Evolutionary conservation across 768 basidiomycete genomes (phyloP).

Genomic region (Boletellus emodensis): DNA sequence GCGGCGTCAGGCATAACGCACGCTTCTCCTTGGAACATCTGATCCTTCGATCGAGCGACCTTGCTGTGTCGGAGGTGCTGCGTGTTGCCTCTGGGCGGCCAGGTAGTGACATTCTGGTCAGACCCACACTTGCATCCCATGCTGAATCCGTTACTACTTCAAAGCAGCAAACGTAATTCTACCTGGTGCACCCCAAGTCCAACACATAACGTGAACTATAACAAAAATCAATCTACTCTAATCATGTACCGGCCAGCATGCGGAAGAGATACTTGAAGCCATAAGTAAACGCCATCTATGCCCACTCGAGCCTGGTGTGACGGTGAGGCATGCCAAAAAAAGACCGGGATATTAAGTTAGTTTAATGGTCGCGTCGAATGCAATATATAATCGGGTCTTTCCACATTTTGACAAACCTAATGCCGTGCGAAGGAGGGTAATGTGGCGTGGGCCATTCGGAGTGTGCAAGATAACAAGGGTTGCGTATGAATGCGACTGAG

Average conservation of each 20-base stretch:
- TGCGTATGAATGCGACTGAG: background rate
- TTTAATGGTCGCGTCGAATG: conserved; percentile 15
- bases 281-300: conserved; percentile 19
- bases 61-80: too few species aligned
- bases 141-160: background rate
- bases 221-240: conserved; percentile 15
- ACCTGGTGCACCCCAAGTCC: conserved; percentile 4
- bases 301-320: conserved; percentile 10
- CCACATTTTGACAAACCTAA: conserved; percentile 11
- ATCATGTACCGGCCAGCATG: conserved; percentile 8
- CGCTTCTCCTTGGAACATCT: too few species aligned
- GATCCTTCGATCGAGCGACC: too few species aligned
- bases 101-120: too few species aligned
- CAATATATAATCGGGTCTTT: conserved; percentile 24
- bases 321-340: conserved; percentile 8
- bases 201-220: conserved; percentile 25
- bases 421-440: conserved; percentile 4
- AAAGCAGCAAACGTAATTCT: background rate
- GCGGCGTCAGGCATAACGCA: too few species aligned
- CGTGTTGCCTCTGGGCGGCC: too few species aligned
- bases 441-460: conserved; percentile 7
- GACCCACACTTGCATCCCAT: too few species aligned
- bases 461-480: conserved; percentile 9
- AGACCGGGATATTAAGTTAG: conserved; percentile 23
- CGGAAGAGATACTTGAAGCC: conserved; percentile 2